Conservation (phyloP, 495 filamentous ascomycete genomes). For the Tuber borchii region DNA sequence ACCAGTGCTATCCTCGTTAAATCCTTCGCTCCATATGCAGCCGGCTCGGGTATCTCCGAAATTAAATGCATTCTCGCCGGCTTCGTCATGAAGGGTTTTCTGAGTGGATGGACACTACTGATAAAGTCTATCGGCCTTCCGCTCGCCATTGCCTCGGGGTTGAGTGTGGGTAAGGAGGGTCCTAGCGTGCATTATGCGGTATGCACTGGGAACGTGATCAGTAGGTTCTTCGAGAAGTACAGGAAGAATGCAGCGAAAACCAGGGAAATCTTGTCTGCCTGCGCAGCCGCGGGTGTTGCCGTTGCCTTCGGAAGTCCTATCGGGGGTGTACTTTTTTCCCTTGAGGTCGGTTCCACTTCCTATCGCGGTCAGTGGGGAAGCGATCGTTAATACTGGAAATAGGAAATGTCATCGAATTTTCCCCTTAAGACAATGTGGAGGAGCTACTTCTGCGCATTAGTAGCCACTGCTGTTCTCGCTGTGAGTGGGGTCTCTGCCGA, state of each 20-base stretch:
- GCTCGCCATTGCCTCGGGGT: conserved; percentile 85
- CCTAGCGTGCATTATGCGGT: conserved; percentile 98
- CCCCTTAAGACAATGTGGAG: conserved; percentile 97
- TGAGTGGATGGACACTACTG: conserved; percentile 82
- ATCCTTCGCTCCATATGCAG: conserved; percentile 90
- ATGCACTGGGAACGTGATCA: conserved; percentile 95
- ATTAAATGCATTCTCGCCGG: conserved; percentile 99
- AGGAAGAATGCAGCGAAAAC: conserved; percentile 89
- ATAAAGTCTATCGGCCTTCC: conserved; percentile 93
- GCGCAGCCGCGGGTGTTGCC: conserved; percentile 88
- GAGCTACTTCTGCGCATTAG: conserved; percentile 94
- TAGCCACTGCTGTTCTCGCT: conserved; percentile 87
- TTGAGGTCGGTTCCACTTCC: conserved; percentile 55
- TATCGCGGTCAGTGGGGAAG: not conserved
- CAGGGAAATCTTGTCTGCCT: conserved; percentile 88
- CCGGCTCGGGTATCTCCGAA: conserved; percentile 94
- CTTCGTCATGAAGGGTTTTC: conserved; percentile 99
- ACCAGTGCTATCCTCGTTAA: conserved; percentile 81
- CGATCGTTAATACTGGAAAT: conserved; percentile 3
- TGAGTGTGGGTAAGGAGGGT: conserved; percentile 95
- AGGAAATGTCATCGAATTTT: conserved; percentile 97
- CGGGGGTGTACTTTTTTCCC: conserved; percentile 89
- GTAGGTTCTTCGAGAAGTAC: conserved; percentile 86
- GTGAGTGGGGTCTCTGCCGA: conserved; percentile 44
- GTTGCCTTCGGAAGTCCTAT: conserved; percentile 98